Evolutionary conservation across 139 green algal species (phyloP), one percentile per base, ranked within the genome.

Genomic region (Picochlorum costavermella): DNA sequence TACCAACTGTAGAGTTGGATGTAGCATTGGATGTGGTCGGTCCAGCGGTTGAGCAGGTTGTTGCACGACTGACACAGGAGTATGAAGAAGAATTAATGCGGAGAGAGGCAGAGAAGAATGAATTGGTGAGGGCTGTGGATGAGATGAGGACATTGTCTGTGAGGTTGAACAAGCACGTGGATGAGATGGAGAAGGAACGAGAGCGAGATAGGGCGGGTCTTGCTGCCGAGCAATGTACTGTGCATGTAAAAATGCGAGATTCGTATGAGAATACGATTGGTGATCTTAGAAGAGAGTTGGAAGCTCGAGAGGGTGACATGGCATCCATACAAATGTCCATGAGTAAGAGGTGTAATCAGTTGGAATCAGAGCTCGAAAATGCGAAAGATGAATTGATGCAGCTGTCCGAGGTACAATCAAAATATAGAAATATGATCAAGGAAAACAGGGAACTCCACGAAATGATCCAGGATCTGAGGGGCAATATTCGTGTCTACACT

Each of bases 401-500:
- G 37, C 62, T n/a, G 3, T 55, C 28, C 57, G 63, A 25, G 64
- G 67, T 85, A n/a, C 43, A 82, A 17, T 37, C 65, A 12, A 78
- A 79, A 60, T 86, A 85, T 36, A 59, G 48, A 28, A 29, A 10
- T 28, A 66, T 85, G 5, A 29, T 66, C 28, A 75, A 87, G 28
- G 79, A 85, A 44, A 85, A 88, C 56, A 63, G 73, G 16, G 67
- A 80, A 60, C 64, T 91, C 29, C 95, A 95, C 71, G 95, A 95
- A 69, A 74, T 75, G 36, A 82, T 96, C 17, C 87, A 83, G 64
- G 89, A 96, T 73, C 66, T 95, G 14, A 83, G 84, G 40, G 88
- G 88, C 62, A 83, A 72, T 67, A 95, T 96, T 72, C 76, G 88
- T 26, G 88, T 96, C 1, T 96, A 88, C 75, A 94, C 86, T 80